A percentile compares a stretch with the other conserved stretches of the same genome.
Conservation (phyloP, 176 grass and related monocot genomes). For the Lolium rigidum region DNA sequence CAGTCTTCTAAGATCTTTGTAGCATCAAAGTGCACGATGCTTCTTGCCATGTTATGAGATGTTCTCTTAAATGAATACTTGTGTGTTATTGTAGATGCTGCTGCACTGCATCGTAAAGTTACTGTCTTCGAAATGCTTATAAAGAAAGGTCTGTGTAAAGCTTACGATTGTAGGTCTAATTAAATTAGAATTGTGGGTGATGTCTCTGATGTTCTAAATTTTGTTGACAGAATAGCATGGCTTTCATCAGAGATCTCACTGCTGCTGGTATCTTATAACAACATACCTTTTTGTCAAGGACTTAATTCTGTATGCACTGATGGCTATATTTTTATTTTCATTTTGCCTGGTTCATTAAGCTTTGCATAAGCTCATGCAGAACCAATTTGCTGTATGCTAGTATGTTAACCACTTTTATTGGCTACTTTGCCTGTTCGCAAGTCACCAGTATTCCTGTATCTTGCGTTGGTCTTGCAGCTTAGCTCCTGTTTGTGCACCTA, state of each 20-base stretch:
- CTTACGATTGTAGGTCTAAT: slow-evolving; percentile 12
- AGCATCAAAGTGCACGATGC: not conserved
- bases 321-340: not conserved
- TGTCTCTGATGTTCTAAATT: slow-evolving; percentile 28
- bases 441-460: not conserved
- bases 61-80: slow-evolving; percentile 29
- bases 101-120: slow-evolving; percentile 12
- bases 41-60: slow-evolving; percentile 11
- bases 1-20: slow-evolving; percentile 10
- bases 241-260: slow-evolving; percentile 7
- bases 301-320: slow-evolving; percentile 31
- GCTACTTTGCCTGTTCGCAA: slow-evolving; percentile 6
- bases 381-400: slow-evolving; percentile 13
- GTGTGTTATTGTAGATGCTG: slow-evolving; percentile 36
- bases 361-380: not conserved
- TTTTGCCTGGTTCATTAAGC: slow-evolving; percentile 6
- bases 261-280: slow-evolving; percentile 19
- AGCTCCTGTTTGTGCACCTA: not conserved
- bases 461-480: not conserved
- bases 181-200: not conserved
- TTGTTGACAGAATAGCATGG: slow-evolving; percentile 46
- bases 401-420: not conserved
- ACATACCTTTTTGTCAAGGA: not conserved
- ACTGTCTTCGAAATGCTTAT: slow-evolving; percentile 22
- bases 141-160: slow-evolving; percentile 27